Percentiles rank a stretch among this genome's conserved stretches.
phyloP scores from a whole-genome alignment of 257 asterid genomes.

The Anisodus tanguticus region DNA sequence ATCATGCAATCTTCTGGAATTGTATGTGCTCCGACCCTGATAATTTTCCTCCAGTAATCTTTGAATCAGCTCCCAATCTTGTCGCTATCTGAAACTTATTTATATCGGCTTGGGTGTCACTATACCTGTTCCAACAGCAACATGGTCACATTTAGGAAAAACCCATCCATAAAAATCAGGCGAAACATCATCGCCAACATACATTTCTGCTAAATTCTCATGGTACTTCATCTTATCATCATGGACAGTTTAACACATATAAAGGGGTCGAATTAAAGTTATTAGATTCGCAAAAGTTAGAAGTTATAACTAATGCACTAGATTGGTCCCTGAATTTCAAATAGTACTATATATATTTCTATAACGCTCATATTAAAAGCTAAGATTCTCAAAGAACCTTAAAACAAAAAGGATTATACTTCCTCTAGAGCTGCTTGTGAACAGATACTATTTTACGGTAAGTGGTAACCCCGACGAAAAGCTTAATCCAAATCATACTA shows the following conservation, averaged over 20 bases:
- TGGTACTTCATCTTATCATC: constrained; percentile 81
- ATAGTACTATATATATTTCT: no score
- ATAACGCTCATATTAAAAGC: no score
- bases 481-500: no score
- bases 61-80: constrained; percentile 71
- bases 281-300: no score
- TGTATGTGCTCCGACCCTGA: constrained; percentile 87
- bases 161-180: constrained; percentile 73
- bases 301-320: no score
- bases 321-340: no score
- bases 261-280: no score
- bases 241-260: constrained; percentile 63
- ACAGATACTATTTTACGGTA: no score
- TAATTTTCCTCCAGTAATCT: constrained; percentile 74
- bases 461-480: no score
- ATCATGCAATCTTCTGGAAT: constrained; percentile 65
- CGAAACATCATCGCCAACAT: constrained; percentile 88
- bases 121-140: constrained; percentile 89
- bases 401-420: no score
- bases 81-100: constrained; percentile 76
- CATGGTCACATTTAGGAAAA: constrained; percentile 91
- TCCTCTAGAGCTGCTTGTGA: no score
- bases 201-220: constrained; percentile 75
- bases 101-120: constrained; percentile 83
- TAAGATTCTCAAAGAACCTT: no score